Base-by-base conservation (phyloP, 352 stramenopile genomes). In the Pythium pectinolyticum region DNA sequence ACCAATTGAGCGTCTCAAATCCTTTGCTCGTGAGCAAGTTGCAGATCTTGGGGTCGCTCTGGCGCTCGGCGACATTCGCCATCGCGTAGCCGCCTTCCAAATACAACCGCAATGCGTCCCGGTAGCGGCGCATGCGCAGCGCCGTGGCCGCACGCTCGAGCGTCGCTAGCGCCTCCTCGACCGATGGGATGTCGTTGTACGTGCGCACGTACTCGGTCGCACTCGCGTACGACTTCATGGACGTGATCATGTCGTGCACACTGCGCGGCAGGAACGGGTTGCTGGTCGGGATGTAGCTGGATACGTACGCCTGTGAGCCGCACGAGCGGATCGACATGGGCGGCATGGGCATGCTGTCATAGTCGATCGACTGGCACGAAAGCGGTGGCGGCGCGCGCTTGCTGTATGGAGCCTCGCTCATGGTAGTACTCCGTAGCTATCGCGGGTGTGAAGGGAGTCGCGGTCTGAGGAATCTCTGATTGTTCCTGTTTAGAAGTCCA, bases 1-100 rank as follows among this genome's bases (percentile, higher is more conserved):
- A 92, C 86, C 86, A 95, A 59, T 95, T 91, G 54, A 95, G 77
- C 40, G 81, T 92, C 66, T 95, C 86, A 35, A 93, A 90, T 35
- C 82, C 84, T 69, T 95, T 95, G 63, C 77, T 86, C 1, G 85
- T 89, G 47, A 95, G 74, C 59, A 95, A 55, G 67, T 95, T 95
- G 62, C 80, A 85, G 58, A 95, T 92, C 59, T 94, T 93, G 28
- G 82, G 77, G 61, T 90, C 86, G 20, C 74, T 72, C 69, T 95
- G 83, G 0, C 78, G 77, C 64, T 95, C 84, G 0, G 84, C 86
- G 1, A 90, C 84, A 50, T 90, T 91, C 5, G 85, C 84, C 73
- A 95, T 90, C 17, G 86, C 84, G 57, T 95, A 93, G 0, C 84
- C 86, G 14, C 84, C 84, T 58, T 95, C 86, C 15, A 95, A 63